Evolutionary conservation across 164 flowering plant genomes (phyloP), one percentile per base, ranked within the genome.

Genomic region (Paratinospora sagittata): DNA sequence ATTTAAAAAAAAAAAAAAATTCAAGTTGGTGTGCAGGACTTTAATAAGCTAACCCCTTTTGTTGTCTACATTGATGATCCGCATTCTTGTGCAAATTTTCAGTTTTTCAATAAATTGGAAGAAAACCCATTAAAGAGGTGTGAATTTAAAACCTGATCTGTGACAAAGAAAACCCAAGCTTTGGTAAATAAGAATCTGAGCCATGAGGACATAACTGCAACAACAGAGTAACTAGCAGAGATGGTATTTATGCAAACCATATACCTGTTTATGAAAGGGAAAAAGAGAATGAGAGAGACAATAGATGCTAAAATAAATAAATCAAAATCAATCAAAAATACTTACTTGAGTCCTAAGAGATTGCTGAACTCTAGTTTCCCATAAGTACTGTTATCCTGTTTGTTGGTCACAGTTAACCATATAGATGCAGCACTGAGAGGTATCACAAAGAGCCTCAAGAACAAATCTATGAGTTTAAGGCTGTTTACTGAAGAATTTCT

Each of bases 71-170:
- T n/a, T n/a, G n/a, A n/a, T n/a, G n/a, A n/a, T n/a, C n/a, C n/a
- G n/a, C n/a, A n/a, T n/a, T n/a, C n/a, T n/a, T n/a, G n/a, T n/a
- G n/a, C n/a, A n/a, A 12, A 12, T 58, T 58, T 23, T 23, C 30
- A 23, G 63, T 34, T 65, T 39, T 34, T 47, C 19, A 37, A 11
- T 49, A 26, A 47, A 43, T 24, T n/a, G 33, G 36, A 27, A 24
- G 13, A 17, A 69, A 69, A 26, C 63, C 7, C 8, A 47, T 10
- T 33, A 65, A 33, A 23, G 61, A 27, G 73, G n/a, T n/a, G n/a
- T n/a, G n/a, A n/a, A n/a, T n/a, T n/a, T n/a, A n/a, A n/a, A n/a
- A 95, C 97, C 97, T 95, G 99, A 66, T 95, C 99, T 63, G 91
- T 84, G 65, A 88, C 78, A 80, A 95, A 92, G 90, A 95, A 91